Evolutionary conservation across 169 alveolate species (phyloP), one percentile per base, ranked within the genome.

Genomic region (Miamiensis avidus): DNA sequence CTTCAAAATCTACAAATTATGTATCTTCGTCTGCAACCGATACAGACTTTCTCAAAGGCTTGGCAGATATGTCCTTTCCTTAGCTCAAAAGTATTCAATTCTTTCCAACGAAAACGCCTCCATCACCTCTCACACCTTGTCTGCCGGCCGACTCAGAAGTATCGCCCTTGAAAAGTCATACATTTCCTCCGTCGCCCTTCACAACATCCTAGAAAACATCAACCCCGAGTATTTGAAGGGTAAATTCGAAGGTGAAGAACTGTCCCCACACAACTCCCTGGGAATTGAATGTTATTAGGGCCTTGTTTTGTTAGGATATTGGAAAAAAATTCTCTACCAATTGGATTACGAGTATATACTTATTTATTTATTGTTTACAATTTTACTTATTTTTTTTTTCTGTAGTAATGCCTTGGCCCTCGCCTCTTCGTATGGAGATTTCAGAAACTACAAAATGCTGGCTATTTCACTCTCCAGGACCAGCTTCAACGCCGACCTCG

Each of bases 21-120:
- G 95, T 72, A 65, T 94, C 34, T 88, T 92, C 73, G 93, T 94
- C 31, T 94, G 97, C 82, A 94, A 94, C 74, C 89, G 96, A 76
- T 94, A 94, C 34, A 75, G 91, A 33, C 74, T 94, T 1, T 83
- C 79, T 16, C 91, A 90, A 65, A 81, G 86, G 49, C 31, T 91
- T 16, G 95, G 94, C 26, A 92, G 95, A 77, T 94, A 89, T 83
- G 27, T 94, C 31, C 75, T 87, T 0, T 84, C 93, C 29, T 81
- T 92, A n/a, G 95, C 94, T 27, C 69, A 82, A 65, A 92, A 93
- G 11, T 94, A 90, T 76, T 91, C 96, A 16, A 82, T 82, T 4
- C 26, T 81, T 30, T 75, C 87, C 25, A 64, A 29, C 1, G 86
- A 92, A 34, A 29, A 76, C 20, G 77, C 88, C n/a, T 78, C 82